Percentiles rank a stretch among this genome's conserved stretches.
phyloP scores from a whole-genome alignment of 139 green algal species.

The Microglena sp. region DNA sequence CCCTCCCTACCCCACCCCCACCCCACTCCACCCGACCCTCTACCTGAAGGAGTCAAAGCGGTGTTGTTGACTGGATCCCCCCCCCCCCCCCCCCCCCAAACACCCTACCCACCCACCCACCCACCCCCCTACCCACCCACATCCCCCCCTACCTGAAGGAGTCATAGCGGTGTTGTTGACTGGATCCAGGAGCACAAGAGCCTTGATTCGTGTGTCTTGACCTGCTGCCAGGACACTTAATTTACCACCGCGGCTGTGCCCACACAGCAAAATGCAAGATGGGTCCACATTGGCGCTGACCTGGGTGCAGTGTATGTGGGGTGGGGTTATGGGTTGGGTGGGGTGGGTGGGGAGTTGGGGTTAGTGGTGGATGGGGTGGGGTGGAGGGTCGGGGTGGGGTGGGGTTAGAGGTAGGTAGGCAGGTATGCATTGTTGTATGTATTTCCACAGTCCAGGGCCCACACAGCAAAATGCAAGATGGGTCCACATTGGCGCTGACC shows the following conservation, averaged over 20 bases:
- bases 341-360: neutral
- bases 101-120: no score
- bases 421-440: no score
- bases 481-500: neutral
- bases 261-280: slow-evolving; percentile 9
- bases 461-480: slow-evolving; percentile 8
- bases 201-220: slow-evolving; percentile 27
- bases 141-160: no score
- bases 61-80: slow-evolving; percentile 42
- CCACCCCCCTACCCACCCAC: no score
- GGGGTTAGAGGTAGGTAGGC: no score
- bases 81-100: no score
- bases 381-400: no score
- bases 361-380: neutral
- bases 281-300: slow-evolving; percentile 3
- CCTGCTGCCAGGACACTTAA: slow-evolving; percentile 28
- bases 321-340: no score
- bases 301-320: no score
- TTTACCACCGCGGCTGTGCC: slow-evolving; percentile 38
- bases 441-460: no score
- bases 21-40: no score
- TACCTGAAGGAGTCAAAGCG: slow-evolving; percentile 30
- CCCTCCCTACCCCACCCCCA: no score
- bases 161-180: slow-evolving; percentile 39
- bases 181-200: slow-evolving; percentile 33